Conservation (phyloP, 345 rosid species). For the Firmiana major region DNA sequence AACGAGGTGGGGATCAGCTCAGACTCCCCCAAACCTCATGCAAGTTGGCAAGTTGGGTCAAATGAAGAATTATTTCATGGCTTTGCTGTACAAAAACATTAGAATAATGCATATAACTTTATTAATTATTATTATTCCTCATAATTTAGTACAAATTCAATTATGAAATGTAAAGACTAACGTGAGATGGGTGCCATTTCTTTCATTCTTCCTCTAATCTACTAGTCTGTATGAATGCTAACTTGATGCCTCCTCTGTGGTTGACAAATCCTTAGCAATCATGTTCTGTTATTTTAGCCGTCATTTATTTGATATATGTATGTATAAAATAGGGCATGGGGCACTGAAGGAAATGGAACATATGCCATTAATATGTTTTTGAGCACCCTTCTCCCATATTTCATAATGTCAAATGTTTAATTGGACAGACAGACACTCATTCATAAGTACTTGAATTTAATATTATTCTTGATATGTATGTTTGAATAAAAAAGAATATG, state of each 20-base stretch:
- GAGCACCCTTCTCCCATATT: background rate
- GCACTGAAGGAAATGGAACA: background rate
- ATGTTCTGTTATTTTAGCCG: background rate
- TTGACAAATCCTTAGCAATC: constrained; percentile 28
- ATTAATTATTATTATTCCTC: background rate
- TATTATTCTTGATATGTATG: background rate
- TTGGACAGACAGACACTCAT: background rate
- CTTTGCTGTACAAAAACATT: background rate
- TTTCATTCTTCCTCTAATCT: constrained; percentile 15
- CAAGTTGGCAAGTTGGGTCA: constrained; percentile 18
- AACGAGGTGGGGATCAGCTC: constrained; percentile 19
- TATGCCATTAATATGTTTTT: background rate
- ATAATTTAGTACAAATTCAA: background rate
- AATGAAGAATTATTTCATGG: background rate
- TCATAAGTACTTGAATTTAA: background rate
- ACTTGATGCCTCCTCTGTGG: constrained; percentile 17
- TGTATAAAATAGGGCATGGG: background rate
- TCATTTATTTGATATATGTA: background rate
- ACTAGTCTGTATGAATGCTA: constrained; percentile 15
- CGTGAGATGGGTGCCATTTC: background rate
- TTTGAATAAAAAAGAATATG: background rate
- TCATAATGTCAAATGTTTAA: background rate
- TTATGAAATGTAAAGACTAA: background rate
- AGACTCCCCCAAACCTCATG: constrained; percentile 2
- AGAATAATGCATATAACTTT: background rate